Base-by-base conservation (phyloP, 305 asterid species). In the Fraxinus velutina region DNA sequence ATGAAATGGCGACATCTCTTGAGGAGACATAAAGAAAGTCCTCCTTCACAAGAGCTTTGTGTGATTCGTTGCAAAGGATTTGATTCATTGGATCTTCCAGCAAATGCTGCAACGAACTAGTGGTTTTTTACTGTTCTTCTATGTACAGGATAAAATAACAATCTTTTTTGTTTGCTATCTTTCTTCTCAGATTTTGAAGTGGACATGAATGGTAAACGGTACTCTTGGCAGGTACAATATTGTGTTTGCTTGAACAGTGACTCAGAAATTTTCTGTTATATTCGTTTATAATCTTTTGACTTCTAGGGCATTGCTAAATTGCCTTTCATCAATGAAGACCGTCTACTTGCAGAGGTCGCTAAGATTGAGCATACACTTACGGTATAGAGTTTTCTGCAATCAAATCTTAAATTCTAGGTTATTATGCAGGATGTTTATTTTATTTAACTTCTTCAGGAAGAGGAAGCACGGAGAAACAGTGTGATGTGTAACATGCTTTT, bases 151-250 rank as follows among this genome's bases (percentile, higher is more conserved):
- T 85, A 73, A 15, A 32, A 52, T 77, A 75, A 73, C 68, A 77
- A 78, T 39, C 71, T 24, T 74, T 73, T 36, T 82, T 44, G 42
- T 44, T 17, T 76, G 10, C 12, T 80, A 29, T 70, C 73, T n/a
- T 81, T 88, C 85, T 81, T 29, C 82, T 82, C 89, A 94, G 99
- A 96, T 88, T 96, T 96, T 70, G 99, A 93, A 87, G 96, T 96
- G 75, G 99, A 96, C 90, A 96, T 94, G 99, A 94, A 93, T 50
- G 99, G 99, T 10, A 94, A 96, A 84, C 89, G 99, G 86, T 96
- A 57, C 90, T 88, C 99, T 57, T 96, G 99, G 99, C 97, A 92
- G 98, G 99, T 89, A 77, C 21, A 47, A 70, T 82, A 60, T 57
- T 29, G 44, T 36, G 52, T 83, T 60, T 21, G 19, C 76, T 60